These are phyloP conservation scores for Bruguiera sexangula DNA, from an alignment of 345 rosid species.

Conservation along the genomic window DNA sequence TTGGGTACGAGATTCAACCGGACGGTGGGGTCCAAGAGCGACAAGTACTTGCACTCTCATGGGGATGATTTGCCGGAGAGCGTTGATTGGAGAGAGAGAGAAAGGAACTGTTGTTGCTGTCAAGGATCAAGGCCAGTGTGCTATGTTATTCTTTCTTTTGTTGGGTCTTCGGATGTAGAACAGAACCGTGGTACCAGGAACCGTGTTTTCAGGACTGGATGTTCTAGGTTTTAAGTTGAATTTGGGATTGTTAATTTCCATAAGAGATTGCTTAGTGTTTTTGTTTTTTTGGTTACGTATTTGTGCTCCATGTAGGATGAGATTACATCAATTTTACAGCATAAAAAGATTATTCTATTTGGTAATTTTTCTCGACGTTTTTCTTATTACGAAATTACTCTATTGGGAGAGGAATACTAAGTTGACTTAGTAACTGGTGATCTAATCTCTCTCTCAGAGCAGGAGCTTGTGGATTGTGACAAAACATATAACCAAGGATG, in stretches of 20 bases:
- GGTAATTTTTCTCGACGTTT: too few species aligned
- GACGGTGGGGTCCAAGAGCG: slow-evolving; percentile 11
- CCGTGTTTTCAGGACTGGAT: not conserved
- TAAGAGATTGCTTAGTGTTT: not conserved
- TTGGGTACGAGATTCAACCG: slow-evolving; percentile 37
- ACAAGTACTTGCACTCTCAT: slow-evolving; percentile 7
- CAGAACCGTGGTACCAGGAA: slow-evolving; percentile 2
- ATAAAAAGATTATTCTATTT: too few species aligned
- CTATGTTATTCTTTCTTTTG: not conserved
- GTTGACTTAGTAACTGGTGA: slow-evolving; percentile 22
- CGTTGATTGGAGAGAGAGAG: slow-evolving; percentile 24
- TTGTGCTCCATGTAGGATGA: too few species aligned
- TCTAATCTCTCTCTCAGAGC: slow-evolving; percentile 26
- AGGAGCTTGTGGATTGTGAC: slow-evolving; percentile 30
- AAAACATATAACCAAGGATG: slow-evolving; percentile 26
- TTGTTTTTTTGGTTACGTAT: too few species aligned
- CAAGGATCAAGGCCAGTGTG: slow-evolving; percentile 34
- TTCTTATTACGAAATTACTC: too few species aligned
- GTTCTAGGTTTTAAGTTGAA: not conserved
- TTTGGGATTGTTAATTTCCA: not conserved
- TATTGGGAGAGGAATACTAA: too few species aligned
- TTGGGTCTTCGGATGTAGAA: not conserved
- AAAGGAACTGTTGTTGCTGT: slow-evolving; percentile 27
- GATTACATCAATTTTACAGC: too few species aligned
- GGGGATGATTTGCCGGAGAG: slow-evolving; percentile 22